These are phyloP conservation scores for Massariosphaeria phaeospora DNA, from an alignment of 495 filamentous ascomycete genomes.

Conservation along the genomic window DNA sequence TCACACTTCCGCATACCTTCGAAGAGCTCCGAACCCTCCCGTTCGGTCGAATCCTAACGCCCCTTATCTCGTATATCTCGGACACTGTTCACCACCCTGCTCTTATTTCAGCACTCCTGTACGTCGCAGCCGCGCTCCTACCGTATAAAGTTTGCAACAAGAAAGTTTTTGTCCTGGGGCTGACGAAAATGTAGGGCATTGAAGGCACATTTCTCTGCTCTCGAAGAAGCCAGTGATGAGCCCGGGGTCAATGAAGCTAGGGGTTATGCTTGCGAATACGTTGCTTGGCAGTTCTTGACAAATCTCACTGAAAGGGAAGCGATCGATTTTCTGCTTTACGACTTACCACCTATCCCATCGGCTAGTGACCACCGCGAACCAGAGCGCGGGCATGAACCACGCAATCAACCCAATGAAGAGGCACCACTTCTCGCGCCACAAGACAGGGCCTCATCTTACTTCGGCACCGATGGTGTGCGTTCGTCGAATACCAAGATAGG, in stretches of 20 bases:
- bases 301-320: conserved; percentile 73
- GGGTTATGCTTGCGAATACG: conserved; percentile 82
- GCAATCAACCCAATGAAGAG: neutral
- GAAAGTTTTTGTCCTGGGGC: neutral
- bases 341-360: conserved; percentile 52
- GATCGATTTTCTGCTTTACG: conserved; percentile 78
- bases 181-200: conserved; percentile 53
- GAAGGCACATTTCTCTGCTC: conserved; percentile 59
- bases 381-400: neutral
- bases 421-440: conserved; percentile 25
- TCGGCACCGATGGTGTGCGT: conserved; percentile 28
- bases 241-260: conserved; percentile 69
- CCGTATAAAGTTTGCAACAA: neutral
- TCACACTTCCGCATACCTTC: conserved; percentile 66
- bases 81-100: conserved; percentile 63
- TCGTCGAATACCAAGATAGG: conserved; percentile 27
- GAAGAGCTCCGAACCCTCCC: conserved; percentile 70
- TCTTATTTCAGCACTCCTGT: conserved; percentile 77
- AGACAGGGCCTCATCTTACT: conserved; percentile 34
- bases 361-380: neutral
- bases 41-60: conserved; percentile 58
- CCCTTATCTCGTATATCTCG: conserved; percentile 61
- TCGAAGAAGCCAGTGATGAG: conserved; percentile 50
- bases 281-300: conserved; percentile 83
- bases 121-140: conserved; percentile 33